Conservation (phyloP, 202 grass and related monocot genomes). For the Setaria italica region DNA sequence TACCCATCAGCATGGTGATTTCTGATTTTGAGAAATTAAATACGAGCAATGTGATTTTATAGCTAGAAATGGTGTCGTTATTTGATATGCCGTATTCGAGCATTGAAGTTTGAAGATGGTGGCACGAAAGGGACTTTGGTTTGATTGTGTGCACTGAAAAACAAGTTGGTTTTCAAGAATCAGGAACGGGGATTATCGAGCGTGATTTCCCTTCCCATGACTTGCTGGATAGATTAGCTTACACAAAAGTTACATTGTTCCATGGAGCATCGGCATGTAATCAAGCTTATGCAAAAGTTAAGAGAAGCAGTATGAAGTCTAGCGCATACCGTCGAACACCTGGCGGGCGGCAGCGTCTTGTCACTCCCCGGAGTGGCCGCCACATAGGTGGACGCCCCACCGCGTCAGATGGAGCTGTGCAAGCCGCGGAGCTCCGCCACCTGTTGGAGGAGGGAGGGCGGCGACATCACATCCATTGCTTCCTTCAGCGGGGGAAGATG, state of each 20-base stretch:
- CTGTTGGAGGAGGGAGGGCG: neutral
- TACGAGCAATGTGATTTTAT: neutral
- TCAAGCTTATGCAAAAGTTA: neutral
- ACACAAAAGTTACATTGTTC: neutral
- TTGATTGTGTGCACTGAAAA: neutral
- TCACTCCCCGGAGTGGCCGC: neutral
- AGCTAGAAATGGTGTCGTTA: neutral
- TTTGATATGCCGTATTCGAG: neutral
- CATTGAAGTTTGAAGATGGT: neutral
- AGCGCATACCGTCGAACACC: neutral
- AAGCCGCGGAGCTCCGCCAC: neutral
- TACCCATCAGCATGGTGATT: neutral
- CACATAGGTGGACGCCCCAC: neutral
- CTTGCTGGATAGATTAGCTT: neutral
- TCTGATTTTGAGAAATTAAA: neutral
- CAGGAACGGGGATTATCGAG: neutral
- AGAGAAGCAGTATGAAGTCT: neutral
- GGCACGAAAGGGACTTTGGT: neutral
- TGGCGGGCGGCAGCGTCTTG: neutral
- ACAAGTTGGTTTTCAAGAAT: neutral
- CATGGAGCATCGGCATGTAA: neutral
- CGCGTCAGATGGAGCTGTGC: neutral
- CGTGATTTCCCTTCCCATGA: neutral
- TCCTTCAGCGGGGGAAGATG: no score
- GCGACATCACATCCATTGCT: neutral